Base-by-base conservation (phyloP, 2,329 filamentous ascomycete species). In the Neobulgaria alba region DNA sequence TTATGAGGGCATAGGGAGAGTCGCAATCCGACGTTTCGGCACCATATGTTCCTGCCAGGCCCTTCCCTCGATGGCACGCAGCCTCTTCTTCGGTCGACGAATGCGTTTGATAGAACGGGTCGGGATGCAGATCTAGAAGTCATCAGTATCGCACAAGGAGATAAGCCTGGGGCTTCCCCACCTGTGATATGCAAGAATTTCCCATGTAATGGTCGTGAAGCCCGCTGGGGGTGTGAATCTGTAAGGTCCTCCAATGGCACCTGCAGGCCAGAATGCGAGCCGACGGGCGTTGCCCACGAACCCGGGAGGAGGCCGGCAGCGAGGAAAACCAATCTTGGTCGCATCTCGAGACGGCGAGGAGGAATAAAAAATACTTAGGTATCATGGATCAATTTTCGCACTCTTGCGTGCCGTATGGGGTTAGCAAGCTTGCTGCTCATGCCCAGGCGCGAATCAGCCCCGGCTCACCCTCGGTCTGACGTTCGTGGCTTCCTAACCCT, bases 11-110 rank as follows among this genome's bases (percentile, higher is more conserved):
- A 44, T 80, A 64, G 0, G 92, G 90, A 2, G 85, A 77, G 65
- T 98, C 92, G 70, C 92, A 98, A 45, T 87, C 85, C 7, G 85
- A 85, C 1, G 80, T 87, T 62, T 92, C 85, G 41, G 88, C 81
- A 56, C 92, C 92, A 58, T 87, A 92, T 37, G 74, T 69, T 33
- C 89, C 90, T 5, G 90, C 84, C 4, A 77, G 67, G 10, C 92
- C 92, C 44, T 77, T 67, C 44, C 81, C 80, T 41, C 80, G 73
- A 59, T 98, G 92, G 63, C 92, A 98, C 46, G 82, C 81, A 48
- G 75, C 65, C 20, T 75, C 72, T 52, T 77, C 71, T 29, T 74
- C 69, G 33, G 84, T 84, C 17, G 84, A 83, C 9, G 85, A 75
- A 61, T 89, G 82, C 5, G 75, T 63, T 62, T 86, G 81, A 71